Base-by-base conservation (phyloP, 441 rosid genomes). In the Breynia disticha region DNA sequence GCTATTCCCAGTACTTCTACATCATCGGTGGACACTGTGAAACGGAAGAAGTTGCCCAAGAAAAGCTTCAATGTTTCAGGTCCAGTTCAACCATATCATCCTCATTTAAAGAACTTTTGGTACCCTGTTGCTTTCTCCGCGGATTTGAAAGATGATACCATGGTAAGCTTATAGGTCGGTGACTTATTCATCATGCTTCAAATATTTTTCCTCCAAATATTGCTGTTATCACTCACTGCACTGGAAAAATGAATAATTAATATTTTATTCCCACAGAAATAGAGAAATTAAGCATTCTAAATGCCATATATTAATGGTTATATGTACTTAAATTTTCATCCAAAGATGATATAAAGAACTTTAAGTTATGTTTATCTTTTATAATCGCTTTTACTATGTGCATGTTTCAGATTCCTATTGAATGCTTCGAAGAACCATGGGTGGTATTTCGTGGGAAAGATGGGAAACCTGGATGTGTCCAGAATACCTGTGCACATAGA, bases 371-470 rank as follows among this genome's bases (percentile, higher is more conserved):
- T 7, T 39, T 24, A 7, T 24, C 32, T 41, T 38, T 51, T 46
- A 21, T 11, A 11, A 49, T 16, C 63, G 19, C 28, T 60, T 48
- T 44, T 50, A 11, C 15, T 41, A 4, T 16, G 17, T 46, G 21
- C 42, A 24, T 64, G 18, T 60, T 75, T 46, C 74, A 90, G 96
- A 61, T 90, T 50, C 96, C 96, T 12, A 75, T 87, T 61, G 90
- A 87, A 41, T 90, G 98, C 71, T 90, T 90, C 56, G 98, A 90
- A 69, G 79, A 87, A 67, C 89, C 89, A 42, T 90, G 98, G 96
- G 98, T 90, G 49, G 48, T 87, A 63, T 91, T 91, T 52, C 80
- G 95, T 10, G 98, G 98, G 16, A 80, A 84, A 71, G 89, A 85
- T 48, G 95, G 96, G 48, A 87, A 70, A 62, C 95, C 95, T 0